Conservation (phyloP, 805 yeast genomes). For the Myxozyma neglecta region DNA sequence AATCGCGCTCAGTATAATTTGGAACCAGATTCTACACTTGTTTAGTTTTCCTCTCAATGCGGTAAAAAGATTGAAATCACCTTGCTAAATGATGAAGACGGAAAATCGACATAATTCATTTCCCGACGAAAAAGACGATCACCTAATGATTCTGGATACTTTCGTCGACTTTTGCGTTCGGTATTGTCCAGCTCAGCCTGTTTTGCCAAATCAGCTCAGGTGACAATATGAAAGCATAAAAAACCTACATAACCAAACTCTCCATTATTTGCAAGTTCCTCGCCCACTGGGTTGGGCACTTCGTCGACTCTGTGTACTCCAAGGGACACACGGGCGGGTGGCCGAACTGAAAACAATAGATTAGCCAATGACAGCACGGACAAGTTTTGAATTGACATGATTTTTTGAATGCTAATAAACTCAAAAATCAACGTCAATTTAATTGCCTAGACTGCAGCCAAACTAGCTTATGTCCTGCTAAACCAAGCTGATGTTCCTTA, state of each 20-base stretch:
- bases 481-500: no score
- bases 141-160: constrained; percentile 21
- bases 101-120: constrained; percentile 11
- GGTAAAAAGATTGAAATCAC: constrained; percentile 4
- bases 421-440: neutral
- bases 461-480: neutral
- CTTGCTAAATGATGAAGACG: constrained; percentile 17
- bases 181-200: constrained; percentile 21
- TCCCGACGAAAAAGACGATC: constrained; percentile 28
- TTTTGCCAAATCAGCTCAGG: neutral
- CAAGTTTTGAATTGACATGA: neutral
- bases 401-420: neutral
- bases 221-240: neutral
- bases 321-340: constrained; percentile 14
- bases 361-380: constrained; percentile 22
- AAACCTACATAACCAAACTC: constrained; percentile 28
- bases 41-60: neutral
- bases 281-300: constrained; percentile 28
- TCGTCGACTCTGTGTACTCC: constrained; percentile 9
- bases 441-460: neutral
- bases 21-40: constrained; percentile 24
- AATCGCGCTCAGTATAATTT: constrained; percentile 4
- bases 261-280: constrained; percentile 24
- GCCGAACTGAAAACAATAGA: constrained; percentile 23
- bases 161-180: constrained; percentile 20